phyloP scores from a whole-genome alignment of 1,284 basidiomycete species.

The Clitocybe nebularis region DNA sequence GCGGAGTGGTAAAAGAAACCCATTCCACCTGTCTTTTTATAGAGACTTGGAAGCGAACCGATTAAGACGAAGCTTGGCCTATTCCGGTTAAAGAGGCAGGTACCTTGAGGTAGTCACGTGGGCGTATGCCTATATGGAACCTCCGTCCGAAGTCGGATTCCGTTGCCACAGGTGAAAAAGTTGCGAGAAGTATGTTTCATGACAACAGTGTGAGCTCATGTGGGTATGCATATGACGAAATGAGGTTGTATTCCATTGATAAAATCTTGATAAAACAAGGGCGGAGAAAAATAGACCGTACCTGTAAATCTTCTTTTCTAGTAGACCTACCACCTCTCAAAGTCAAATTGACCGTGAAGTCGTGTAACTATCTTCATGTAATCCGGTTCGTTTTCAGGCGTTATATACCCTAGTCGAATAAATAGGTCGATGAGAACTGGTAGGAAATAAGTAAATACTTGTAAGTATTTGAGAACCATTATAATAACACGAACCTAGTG shows the following conservation, averaged over 20 bases:
- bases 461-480: not conserved
- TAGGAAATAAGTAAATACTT: conserved; percentile 2
- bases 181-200: no score
- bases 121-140: no score
- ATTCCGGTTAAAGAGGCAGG: not conserved
- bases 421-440: conserved; percentile 83
- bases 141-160: no score
- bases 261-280: no score
- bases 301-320: no score
- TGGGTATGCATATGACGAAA: no score
- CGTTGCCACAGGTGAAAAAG: no score
- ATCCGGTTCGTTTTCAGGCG: conserved; percentile 73
- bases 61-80: conserved; percentile 2
- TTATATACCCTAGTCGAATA: conserved; percentile 73
- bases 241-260: no score
- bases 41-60: conserved; percentile 6
- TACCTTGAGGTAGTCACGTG: no score
- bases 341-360: conserved; percentile 67
- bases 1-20: conserved; percentile 1
- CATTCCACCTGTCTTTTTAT: conserved; percentile 1
- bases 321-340: conserved; percentile 46
- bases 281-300: no score
- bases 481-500: conserved; percentile 47
- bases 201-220: no score
- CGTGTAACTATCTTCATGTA: conserved; percentile 70